Evolutionary conservation across 306 rosid genomes (phyloP), one percentile per base, ranked within the genome.

Genomic region (Alnus glutinosa): DNA sequence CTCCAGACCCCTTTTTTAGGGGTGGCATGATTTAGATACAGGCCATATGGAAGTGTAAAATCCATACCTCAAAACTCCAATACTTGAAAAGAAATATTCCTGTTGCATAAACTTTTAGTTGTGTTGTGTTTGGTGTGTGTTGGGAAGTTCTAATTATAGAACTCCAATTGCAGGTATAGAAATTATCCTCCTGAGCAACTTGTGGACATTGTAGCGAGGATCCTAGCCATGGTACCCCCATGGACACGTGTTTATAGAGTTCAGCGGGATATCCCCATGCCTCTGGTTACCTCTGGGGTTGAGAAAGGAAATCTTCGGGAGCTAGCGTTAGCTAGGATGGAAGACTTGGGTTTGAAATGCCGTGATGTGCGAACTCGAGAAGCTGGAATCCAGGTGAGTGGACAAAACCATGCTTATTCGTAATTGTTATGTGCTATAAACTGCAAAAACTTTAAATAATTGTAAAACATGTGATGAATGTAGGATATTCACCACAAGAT

Each of bases 161-260:
- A 11, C 48, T 78, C 85, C 76, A 34, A 82, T 69, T 86, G 78
- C 88, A 95, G 98, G 85, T 95, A 95, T 81, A 86, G 99, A 86
- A 95, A 95, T 76, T 95, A 95, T 81, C 98, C 99, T 19, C 98
- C 99, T 2, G 99, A 95, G 84, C 98, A 93, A 85, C 93, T 95
- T 85, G 99, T 95, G 88, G 99, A 95, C 86, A 93, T 95, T 62
- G 71, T 95, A 79, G 97, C 99, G 3, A 88, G 98, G 83, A 95
- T 95, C 82, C 94, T 95, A 61, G 93, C 99, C 54, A 75, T 90
- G 98, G 99, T 95, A 74, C 99, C 98, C 32, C 99, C 99, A 2
- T 95, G 98, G 99, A 95, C 94, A 69, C 96, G 99, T 74, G 99
- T 95, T 63, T 95, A 95, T 89, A 91, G 99, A 87, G 99, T 95